Percentiles rank a stretch among this genome's conserved stretches.
Conservation (phyloP, 805 yeast genomes). For the Yarrowia bubula region DNA sequence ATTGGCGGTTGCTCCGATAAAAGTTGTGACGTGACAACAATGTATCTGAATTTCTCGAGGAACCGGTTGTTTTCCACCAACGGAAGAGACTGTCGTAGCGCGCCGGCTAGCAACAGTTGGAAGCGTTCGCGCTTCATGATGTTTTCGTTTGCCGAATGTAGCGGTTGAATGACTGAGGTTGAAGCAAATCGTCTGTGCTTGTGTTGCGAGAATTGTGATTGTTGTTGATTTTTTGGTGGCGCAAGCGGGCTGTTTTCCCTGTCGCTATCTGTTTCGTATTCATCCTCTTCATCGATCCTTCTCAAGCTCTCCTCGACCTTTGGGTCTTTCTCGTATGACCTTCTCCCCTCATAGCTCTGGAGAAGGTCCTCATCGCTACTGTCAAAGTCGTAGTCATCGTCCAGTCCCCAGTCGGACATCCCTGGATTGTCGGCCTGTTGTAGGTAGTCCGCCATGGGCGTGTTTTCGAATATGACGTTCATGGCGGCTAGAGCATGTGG, state of each 20-base stretch:
- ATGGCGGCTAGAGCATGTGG: constrained; percentile 23
- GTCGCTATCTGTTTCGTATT: constrained; percentile 4
- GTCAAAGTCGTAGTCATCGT: constrained; percentile 29
- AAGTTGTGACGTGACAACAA: constrained; percentile 49
- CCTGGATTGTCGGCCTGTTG: constrained; percentile 32
- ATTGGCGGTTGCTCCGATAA: constrained; percentile 42
- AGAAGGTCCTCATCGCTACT: constrained; percentile 22
- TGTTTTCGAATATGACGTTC: constrained; percentile 34
- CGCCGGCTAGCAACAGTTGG: constrained; percentile 32
- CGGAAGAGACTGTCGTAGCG: constrained; percentile 34
- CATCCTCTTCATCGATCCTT: constrained; percentile 2
- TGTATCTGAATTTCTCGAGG: constrained; percentile 52
- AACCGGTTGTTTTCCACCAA: constrained; percentile 41
- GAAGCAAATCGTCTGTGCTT: constrained; percentile 13
- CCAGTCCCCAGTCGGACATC: constrained; percentile 40
- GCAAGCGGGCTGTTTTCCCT: not conserved
- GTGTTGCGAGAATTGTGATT: not conserved
- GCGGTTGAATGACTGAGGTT: constrained; percentile 28
- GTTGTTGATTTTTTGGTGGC: not conserved
- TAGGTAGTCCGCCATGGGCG: constrained; percentile 38
- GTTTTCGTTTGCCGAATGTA: constrained; percentile 21
- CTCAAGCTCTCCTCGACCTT: constrained; percentile 8
- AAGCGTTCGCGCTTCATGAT: constrained; percentile 32
- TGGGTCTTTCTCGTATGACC: constrained; percentile 10
- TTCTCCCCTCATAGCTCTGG: constrained; percentile 15